A percentile compares a stretch with the other conserved stretches of the same genome.
phyloP scores from a whole-genome alignment of 1,284 basidiomycete species.

The Heterobasidion parviporum region DNA sequence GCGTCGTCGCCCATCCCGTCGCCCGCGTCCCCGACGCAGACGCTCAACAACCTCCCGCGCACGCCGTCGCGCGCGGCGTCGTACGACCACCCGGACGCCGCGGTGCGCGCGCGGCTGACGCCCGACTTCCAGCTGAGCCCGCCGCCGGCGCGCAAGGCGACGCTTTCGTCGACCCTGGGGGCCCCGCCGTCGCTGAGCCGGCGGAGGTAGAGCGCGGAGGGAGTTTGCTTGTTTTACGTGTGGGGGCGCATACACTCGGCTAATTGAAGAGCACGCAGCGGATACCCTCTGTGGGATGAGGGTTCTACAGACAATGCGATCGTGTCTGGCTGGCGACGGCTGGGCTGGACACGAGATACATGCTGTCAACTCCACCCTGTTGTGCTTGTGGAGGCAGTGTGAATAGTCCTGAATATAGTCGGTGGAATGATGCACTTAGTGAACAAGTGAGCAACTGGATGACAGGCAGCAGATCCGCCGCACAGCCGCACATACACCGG shows the following conservation, averaged over 20 bases:
- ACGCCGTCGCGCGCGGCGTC: slow-evolving; percentile 5
- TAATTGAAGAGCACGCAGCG: neutral
- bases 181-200: neutral
- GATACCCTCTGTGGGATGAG: neutral
- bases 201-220: neutral
- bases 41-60: slow-evolving; percentile 1
- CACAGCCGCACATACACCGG: too few relatives aligned
- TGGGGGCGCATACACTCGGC: neutral
- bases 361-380: too few relatives aligned
- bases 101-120: neutral
- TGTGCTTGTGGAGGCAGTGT: too few relatives aligned
- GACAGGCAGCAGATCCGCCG: too few relatives aligned
- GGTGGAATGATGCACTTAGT: too few relatives aligned
- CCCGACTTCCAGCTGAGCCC: slow-evolving; percentile 7
- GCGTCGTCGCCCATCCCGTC: slow-evolving; percentile 9
- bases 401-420: too few relatives aligned
- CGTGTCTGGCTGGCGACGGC: too few relatives aligned
- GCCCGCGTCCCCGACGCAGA: slow-evolving; percentile 1
- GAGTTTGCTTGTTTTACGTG: neutral
- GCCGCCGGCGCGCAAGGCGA: slow-evolving; percentile 3
- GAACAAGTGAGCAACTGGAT: too few relatives aligned
- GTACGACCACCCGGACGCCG: neutral
- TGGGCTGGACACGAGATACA: too few relatives aligned
- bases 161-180: neutral
- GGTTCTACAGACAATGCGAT: too few relatives aligned